phyloP scores from a whole-genome alignment of 1,284 basidiomycete species.

The Schizophyllum amplum region DNA sequence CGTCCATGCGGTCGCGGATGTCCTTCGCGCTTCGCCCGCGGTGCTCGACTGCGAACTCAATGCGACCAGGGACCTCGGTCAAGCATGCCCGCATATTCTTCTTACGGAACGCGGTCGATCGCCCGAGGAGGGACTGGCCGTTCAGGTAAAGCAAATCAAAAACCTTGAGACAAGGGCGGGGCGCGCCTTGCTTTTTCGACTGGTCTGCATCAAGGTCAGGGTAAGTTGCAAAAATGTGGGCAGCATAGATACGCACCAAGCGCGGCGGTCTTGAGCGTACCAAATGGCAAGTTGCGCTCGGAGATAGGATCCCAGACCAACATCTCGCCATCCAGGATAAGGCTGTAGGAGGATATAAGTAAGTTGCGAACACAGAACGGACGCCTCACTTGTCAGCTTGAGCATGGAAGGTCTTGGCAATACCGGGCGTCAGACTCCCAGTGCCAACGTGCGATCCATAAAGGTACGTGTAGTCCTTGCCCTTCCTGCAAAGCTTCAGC shows the following conservation, averaged over 20 bases:
- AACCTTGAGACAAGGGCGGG: constrained; percentile 90
- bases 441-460: constrained; percentile 77
- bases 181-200: constrained; percentile 59
- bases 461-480: constrained; percentile 88
- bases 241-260: too few species aligned
- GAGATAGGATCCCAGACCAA: constrained; percentile 90
- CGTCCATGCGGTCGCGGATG: constrained; percentile 70
- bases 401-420: constrained; percentile 66
- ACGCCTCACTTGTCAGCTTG: constrained; percentile 69
- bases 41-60: constrained; percentile 71
- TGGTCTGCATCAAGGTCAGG: constrained; percentile 57
- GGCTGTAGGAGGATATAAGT: constrained; percentile 34
- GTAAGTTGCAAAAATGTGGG: constrained; percentile 1
- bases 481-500: constrained; percentile 51
- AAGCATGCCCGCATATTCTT: constrained; percentile 59
- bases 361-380: not conserved
- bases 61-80: constrained; percentile 59
- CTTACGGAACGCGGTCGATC: constrained; percentile 58
- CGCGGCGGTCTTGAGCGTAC: constrained; percentile 86
- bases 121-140: constrained; percentile 58
- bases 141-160: constrained; percentile 90
- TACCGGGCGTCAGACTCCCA: constrained; percentile 83
- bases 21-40: constrained; percentile 74
- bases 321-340: constrained; percentile 95
- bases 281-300: constrained; percentile 83